Evolutionary conservation across 2,329 filamentous ascomycete species (phyloP), one percentile per base, ranked within the genome.

Genomic region (Sordariomycetes sp.): DNA sequence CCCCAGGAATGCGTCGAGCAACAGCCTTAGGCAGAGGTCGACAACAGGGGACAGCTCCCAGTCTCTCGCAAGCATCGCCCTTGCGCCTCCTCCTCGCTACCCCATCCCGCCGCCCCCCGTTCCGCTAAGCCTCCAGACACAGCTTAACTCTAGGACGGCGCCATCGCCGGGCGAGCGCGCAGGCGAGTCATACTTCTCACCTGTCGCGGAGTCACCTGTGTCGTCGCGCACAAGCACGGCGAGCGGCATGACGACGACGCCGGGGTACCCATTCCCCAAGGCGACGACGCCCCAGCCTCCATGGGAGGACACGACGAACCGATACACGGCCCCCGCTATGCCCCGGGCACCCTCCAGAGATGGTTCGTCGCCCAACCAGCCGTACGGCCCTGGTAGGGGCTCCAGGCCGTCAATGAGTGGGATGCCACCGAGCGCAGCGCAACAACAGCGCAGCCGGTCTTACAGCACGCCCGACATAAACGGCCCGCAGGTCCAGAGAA

Each of bases 381-480:
- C 28, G 28, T 88, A 88, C 65, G 76, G 79, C 60, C 83, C 83
- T 60, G 81, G 81, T 43, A 80, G 88, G 63, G 84, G 82, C 65
- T 80, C 83, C 52, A 86, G 90, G 64, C 90, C 90, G 24, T 95
- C 89, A 12, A 77, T 95, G 64, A 89, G 88, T 51, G 87, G 83
- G 20, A 86, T 90, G 79, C 77, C 85, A 18, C 75, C 77, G 64
- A 75, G 79, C 65, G 76, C 79, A 62, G 72, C 79, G 68, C 75
- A 86, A 62, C 86, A 90, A 68, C 85, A 87, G 67, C 82, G 91
- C 63, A 87, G 89, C 73, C 83, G 94, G 62, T 96, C 92, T 43
- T 95, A 95, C 67, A 97, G 93, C 74, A 97, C 92, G 62, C 93
- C 94, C 8, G 92, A 97, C 69, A 96, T 96, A 65, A 90, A 95